These are phyloP conservation scores for Amphichorda felina DNA, from an alignment of 2,329 filamentous ascomycete species.

Conservation along the genomic window DNA sequence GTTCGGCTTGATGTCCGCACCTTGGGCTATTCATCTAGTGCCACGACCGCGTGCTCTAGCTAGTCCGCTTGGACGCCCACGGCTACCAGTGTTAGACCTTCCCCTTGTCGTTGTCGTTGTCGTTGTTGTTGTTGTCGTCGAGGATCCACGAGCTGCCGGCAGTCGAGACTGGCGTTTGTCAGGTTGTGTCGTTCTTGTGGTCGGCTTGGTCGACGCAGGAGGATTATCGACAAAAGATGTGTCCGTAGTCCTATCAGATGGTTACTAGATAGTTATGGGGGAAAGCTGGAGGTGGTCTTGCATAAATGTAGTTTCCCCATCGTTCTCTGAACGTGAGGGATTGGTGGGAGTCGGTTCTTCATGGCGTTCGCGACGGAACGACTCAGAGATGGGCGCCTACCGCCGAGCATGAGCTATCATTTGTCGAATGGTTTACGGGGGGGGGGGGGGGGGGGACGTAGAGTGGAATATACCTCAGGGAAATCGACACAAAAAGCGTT, in stretches of 20 bases:
- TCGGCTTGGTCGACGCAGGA: constrained; percentile 37
- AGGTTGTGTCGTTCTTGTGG: constrained; percentile 28
- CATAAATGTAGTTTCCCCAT: constrained; percentile 78
- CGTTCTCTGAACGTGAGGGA: constrained; percentile 21
- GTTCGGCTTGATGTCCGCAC: too few relatives aligned
- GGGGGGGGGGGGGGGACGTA: background rate
- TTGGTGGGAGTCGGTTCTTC: constrained; percentile 32
- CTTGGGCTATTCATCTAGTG: constrained; percentile 22
- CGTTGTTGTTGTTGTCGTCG: constrained; percentile 18
- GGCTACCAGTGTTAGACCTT: constrained; percentile 12
- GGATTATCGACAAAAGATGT: constrained; percentile 87
- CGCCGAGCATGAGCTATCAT: background rate
- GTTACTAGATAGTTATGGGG: constrained; percentile 8
- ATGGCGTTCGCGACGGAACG: constrained; percentile 58
- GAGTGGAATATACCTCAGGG: constrained; percentile 55
- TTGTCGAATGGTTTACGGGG: too few relatives aligned
- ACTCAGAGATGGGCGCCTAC: constrained; percentile 75
- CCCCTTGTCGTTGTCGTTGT: constrained; percentile 18
- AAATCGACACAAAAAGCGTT: constrained; percentile 99
- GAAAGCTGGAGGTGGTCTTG: constrained; percentile 26
- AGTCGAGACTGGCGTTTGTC: constrained; percentile 33
- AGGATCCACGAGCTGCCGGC: constrained; percentile 29
- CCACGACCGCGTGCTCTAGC: constrained; percentile 32
- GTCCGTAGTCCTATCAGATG: constrained; percentile 62
- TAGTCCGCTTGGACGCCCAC: constrained; percentile 32